Percentiles rank a stretch among this genome's conserved stretches.
phyloP scores from a whole-genome alignment of 2,329 filamentous ascomycete species.

The Colletotrichum sansevieriae region DNA sequence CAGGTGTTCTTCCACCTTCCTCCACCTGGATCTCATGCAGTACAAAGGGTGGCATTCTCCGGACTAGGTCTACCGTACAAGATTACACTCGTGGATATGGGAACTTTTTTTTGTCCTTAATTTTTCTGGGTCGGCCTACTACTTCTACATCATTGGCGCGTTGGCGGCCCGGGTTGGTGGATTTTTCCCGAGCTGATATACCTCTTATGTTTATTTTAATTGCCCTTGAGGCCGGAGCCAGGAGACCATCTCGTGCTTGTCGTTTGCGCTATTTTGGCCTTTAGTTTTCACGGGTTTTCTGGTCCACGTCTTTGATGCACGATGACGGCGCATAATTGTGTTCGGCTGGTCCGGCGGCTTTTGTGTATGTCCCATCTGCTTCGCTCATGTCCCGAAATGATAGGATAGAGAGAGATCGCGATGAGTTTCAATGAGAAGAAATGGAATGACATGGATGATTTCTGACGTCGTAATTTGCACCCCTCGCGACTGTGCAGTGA shows the following conservation, averaged over 20 bases:
- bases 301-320: conserved; percentile 33
- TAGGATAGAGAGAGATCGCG: conserved; percentile 29
- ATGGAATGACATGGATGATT: conserved; percentile 38
- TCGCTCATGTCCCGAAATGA: conserved; percentile 35
- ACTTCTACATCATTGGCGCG: conserved; percentile 16
- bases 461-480: conserved; percentile 8
- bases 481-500: background rate
- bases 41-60: conserved; percentile 28
- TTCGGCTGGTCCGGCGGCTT: conserved; percentile 47
- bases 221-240: conserved; percentile 22
- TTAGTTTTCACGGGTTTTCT: background rate
- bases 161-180: conserved; percentile 19
- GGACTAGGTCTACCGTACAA: conserved; percentile 27
- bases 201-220: conserved; percentile 38
- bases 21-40: conserved; percentile 12
- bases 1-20: conserved; percentile 25
- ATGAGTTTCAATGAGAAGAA: conserved; percentile 26
- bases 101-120: conserved; percentile 8
- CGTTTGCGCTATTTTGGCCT: background rate
- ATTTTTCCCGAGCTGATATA: conserved; percentile 34
- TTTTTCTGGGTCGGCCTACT: conserved; percentile 14
- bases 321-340: conserved; percentile 32
- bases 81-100: conserved; percentile 37
- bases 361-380: conserved; percentile 26
- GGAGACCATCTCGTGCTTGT: conserved; percentile 14